Base-by-base conservation (phyloP, 805 yeast genomes). In the Metschnikowia hibisci region DNA sequence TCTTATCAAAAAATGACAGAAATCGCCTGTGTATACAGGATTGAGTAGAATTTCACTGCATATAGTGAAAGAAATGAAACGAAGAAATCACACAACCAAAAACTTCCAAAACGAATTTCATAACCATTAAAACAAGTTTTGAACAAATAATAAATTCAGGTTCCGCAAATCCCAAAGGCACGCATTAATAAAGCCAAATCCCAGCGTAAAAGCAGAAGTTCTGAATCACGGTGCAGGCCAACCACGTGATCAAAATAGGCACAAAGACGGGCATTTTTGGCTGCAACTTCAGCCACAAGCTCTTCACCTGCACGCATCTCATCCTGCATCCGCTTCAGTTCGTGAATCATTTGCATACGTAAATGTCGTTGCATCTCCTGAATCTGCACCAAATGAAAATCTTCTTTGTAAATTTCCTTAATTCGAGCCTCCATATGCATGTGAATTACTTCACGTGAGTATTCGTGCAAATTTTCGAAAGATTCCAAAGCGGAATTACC, bases 281-380 rank as follows among this genome's bases (percentile, higher is more conserved):
- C 26, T 27, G 39, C 27, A 23, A 46, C 39, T 35, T 46, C 50
- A 29, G 34, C 32, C 15, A 46, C 35, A n/a, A 37, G 35, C 20
- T 28, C 41, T 13, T 45, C 29, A 26, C 42, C 32, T 25, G 26
- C 39, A 30, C 34, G 39, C 43, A 46, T 37, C 32, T 46, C 50
- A 14, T 40, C 50, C 16, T 43, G 46, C 45, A 46, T 43, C 14
- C 29, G 32, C 41, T 40, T 37, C 28, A 36, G 42, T 43, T 46
- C 46, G 30, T 41, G 45, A n/a, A 45, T 45, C 47, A 46, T 40
- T 34, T 46, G 50, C 34, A 37, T 42, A 18, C 42, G 44, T 23
- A 43, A 39, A 29, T 43, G 50, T 5, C 50, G 39, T 27, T 40
- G 30, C 47, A 46, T 43, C 18, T 46, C 50, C 33, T 46, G 47